Base-by-base conservation (phyloP, 2,329 filamentous ascomycete genomes). In the Sporothrix globosa region DNA sequence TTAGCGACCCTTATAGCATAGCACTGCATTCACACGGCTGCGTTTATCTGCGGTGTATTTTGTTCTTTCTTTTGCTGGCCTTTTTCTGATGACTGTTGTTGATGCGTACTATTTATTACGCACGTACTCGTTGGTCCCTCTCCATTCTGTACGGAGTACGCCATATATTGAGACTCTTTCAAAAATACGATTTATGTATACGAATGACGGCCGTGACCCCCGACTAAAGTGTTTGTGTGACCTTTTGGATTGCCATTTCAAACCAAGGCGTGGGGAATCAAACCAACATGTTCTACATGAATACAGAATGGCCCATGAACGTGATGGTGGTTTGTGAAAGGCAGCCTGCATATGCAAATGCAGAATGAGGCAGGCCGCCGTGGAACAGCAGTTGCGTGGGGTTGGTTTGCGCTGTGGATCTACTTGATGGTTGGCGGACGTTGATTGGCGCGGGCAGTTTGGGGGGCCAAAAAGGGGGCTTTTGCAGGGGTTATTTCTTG, bases 1-100 rank as follows among this genome's bases (percentile, higher is more conserved):
- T 46, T n/a, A 65, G 61, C 61, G 46, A 65, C 17, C 24, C 34
- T 27, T 10, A 48, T 44, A 65, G 46, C 61, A 65, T 50, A 65
- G 61, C 61, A 48, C 61, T 65, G 46, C 61, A 50, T 65, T 48
- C 17, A 50, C 50, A 48, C 46, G 24, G 27, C 44, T 19, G 24
- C 61, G 46, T 50, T 65, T 10, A 63, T 14, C 30, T 65, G 61
- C 24, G 61, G 44, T 65, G 17, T 7, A n/a, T 34, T 65, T 46
- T 65, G 14, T 48, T 48, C 11, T n/a, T 48, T 7, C n/a, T 14
- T 17, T 30, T 27, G 27, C 41, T 46, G 30, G 4, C 52, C 10
- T 14, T 27, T 54, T 54, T 54, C 17, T 7, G 19, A 11, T 52
- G n/a, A 30, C 5, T 30, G 30, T 30, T 21, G 17, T 27, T 54